These are phyloP conservation scores for Lecanicillium sp. DNA, from an alignment of 2,329 filamentous ascomycete species.

Conservation along the genomic window DNA sequence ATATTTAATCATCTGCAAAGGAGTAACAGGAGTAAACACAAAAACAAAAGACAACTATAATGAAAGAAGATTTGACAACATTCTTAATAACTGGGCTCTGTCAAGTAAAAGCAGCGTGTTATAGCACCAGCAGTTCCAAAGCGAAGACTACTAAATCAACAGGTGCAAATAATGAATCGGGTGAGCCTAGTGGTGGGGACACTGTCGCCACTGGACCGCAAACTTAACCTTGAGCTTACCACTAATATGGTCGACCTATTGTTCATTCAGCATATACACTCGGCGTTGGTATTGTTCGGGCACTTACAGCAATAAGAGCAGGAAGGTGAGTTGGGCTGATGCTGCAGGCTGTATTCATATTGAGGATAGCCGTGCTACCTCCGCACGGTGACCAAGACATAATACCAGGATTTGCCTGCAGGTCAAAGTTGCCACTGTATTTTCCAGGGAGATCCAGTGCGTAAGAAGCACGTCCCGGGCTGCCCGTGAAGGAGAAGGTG, in stretches of 20 bases:
- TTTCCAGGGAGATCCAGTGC: conserved; percentile 11
- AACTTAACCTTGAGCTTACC: conserved; percentile 19
- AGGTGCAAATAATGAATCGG: too few relatives aligned
- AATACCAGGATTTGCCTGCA: conserved; percentile 13
- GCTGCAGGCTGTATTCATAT: conserved; percentile 20
- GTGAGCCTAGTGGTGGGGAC: conserved; percentile 7
- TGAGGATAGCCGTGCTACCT: conserved; percentile 19
- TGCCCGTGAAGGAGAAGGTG: conserved; percentile 19
- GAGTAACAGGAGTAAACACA: too few relatives aligned
- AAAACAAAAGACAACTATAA: too few relatives aligned
- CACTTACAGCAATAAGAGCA: conserved; percentile 18
- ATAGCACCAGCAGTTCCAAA: too few relatives aligned
- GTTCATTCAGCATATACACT: not conserved
- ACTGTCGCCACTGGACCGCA: conserved; percentile 14
- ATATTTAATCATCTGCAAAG: too few relatives aligned
- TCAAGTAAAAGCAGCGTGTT: too few relatives aligned
- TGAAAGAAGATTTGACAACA: too few relatives aligned
- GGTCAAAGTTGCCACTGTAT: conserved; percentile 15
- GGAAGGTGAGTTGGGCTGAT: conserved; percentile 14
- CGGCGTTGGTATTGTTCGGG: not conserved
- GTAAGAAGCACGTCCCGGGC: conserved; percentile 14
- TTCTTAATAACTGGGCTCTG: too few relatives aligned
- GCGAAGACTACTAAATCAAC: too few relatives aligned
- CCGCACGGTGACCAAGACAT: conserved; percentile 17
- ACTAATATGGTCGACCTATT: conserved; percentile 17